These are phyloP conservation scores for Dactylellina parvicollis DNA, from an alignment of 2,329 filamentous ascomycete genomes.

Conservation along the genomic window DNA sequence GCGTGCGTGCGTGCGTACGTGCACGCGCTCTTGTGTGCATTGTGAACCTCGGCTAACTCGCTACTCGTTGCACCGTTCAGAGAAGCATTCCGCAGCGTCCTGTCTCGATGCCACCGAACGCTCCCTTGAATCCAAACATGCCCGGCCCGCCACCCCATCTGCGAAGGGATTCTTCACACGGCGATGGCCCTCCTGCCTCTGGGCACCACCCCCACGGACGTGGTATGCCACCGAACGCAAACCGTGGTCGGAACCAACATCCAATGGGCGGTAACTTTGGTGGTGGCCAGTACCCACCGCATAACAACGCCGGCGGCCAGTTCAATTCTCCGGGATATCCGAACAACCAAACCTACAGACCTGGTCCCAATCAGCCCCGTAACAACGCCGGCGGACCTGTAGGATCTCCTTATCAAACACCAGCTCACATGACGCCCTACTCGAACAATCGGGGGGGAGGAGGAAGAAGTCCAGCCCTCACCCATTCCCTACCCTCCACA, in stretches of 20 bases:
- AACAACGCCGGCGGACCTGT: conserved; percentile 55
- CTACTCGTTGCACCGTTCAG: conserved; percentile 40
- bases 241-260: conserved; percentile 64
- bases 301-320: conserved; percentile 44
- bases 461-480: conserved; percentile 66
- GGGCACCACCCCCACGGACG: conserved; percentile 64
- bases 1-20: too few relatives aligned
- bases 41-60: conserved; percentile 4
- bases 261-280: conserved; percentile 67
- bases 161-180: conserved; percentile 86
- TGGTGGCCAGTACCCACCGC: conserved; percentile 54
- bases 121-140: conserved; percentile 67
- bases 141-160: conserved; percentile 70
- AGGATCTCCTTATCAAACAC: conserved; percentile 40
- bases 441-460: conserved; percentile 42
- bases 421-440: conserved; percentile 45
- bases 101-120: conserved; percentile 69
- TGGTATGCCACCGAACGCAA: conserved; percentile 60
- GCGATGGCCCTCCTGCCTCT: conserved; percentile 70
- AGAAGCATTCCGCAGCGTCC: conserved; percentile 70
- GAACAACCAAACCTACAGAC: conserved; percentile 59
- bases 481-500: conserved; percentile 73
- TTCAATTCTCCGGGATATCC: conserved; percentile 52
- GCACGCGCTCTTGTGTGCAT: too few relatives aligned
- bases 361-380: conserved; percentile 62